These are phyloP conservation scores for Cladosporium austrohemisphaericum DNA, from an alignment of 2,329 filamentous ascomycete species.

Conservation along the genomic window DNA sequence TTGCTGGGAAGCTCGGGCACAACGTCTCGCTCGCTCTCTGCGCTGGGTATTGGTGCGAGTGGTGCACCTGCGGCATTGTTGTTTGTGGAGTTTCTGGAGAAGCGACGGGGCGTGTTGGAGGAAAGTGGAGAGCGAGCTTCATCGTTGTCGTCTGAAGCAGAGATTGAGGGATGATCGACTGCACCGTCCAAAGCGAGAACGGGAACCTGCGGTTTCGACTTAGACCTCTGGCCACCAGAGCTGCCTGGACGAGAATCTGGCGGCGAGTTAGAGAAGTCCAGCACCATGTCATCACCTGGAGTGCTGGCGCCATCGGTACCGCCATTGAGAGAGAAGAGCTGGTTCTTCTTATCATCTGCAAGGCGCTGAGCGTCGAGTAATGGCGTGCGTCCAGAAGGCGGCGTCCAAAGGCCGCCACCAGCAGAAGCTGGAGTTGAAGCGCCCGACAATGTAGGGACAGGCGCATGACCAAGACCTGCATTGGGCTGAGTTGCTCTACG, in stretches of 20 bases:
- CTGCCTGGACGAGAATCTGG: conserved; percentile 21
- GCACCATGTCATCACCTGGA: conserved; percentile 33
- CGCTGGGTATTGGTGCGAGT: conserved; percentile 21
- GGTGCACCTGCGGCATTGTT: conserved; percentile 13
- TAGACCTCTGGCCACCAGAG: neutral
- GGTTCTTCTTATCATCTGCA: conserved; percentile 22
- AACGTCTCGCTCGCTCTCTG: conserved; percentile 22
- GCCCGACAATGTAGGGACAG: conserved; percentile 16
- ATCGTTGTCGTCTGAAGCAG: conserved; percentile 8
- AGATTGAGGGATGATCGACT: neutral
- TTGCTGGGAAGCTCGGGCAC: conserved; percentile 6
- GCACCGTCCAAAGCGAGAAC: conserved; percentile 1
- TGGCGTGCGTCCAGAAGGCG: conserved; percentile 16
- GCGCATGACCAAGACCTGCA: conserved; percentile 4
- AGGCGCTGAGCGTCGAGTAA: conserved; percentile 16
- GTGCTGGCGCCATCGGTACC: conserved; percentile 14
- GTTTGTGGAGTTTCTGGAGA: conserved; percentile 18
- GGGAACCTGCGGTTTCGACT: neutral
- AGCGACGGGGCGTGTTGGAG: neutral
- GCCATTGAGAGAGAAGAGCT: conserved; percentile 7
- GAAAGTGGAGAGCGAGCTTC: neutral
- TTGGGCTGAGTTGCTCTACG: conserved; percentile 14
- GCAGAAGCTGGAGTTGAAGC: conserved; percentile 23
- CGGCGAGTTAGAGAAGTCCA: conserved; percentile 34
- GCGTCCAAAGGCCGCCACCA: conserved; percentile 39